These are phyloP conservation scores for Solanum bukasovii DNA, from an alignment of 257 asterid species.

Conservation along the genomic window DNA sequence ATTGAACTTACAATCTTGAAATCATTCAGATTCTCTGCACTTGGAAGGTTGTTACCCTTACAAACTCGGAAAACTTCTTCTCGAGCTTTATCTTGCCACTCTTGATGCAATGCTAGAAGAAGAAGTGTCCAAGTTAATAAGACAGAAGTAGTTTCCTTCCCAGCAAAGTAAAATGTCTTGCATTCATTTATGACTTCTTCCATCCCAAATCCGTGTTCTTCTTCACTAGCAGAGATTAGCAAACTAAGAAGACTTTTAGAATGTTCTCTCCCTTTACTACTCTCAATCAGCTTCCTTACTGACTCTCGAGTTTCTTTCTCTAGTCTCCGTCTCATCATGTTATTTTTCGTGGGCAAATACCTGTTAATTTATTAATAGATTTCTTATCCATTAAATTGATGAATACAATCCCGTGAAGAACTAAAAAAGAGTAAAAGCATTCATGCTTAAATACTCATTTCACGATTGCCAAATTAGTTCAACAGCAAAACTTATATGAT, in stretches of 20 bases:
- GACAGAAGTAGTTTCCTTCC: slow-evolving; percentile 65
- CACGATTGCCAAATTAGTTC: background rate
- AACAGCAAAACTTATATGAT: background rate
- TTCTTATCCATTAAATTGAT: background rate
- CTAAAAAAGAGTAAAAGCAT: background rate
- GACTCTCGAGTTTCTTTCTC: slow-evolving; percentile 34
- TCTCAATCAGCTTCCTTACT: slow-evolving; percentile 16
- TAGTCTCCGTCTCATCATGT: slow-evolving; percentile 20
- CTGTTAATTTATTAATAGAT: slow-evolving; percentile 2
- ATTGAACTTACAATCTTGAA: slow-evolving; percentile 17
- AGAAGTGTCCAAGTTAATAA: slow-evolving; percentile 57
- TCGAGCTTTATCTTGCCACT: slow-evolving; percentile 59
- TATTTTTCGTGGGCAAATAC: slow-evolving; percentile 29
- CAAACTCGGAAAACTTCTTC: slow-evolving; percentile 34
- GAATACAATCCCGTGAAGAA: background rate
- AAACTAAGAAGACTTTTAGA: slow-evolving; percentile 12
- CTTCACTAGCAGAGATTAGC: slow-evolving; percentile 25
- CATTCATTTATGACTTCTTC: slow-evolving; percentile 60
- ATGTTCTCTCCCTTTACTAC: slow-evolving; percentile 8
- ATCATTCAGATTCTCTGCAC: slow-evolving; percentile 19
- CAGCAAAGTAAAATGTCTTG: slow-evolving; percentile 77
- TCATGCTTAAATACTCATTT: background rate
- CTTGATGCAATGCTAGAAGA: slow-evolving; percentile 56
- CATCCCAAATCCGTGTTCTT: slow-evolving; percentile 29
- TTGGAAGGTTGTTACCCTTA: slow-evolving; percentile 11